Percentiles rank a stretch among this genome's conserved stretches.
Conservation (phyloP, 805 yeast species). For the Kluyveromyces starmeri region DNA sequence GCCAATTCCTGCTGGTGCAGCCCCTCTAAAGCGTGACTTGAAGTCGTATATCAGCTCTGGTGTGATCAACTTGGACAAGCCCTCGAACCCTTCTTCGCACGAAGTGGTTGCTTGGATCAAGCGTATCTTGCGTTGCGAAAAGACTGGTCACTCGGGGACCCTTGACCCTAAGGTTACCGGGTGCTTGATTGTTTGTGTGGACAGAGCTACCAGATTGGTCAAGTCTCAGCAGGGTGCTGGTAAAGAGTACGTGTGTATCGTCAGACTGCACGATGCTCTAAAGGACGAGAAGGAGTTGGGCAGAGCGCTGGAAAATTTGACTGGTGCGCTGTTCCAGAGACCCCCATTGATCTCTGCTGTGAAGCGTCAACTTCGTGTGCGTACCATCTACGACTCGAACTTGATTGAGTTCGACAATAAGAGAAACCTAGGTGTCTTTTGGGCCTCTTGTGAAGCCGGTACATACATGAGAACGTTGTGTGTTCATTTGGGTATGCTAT, state of each 20-base stretch:
- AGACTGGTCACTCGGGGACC: constrained; percentile 99
- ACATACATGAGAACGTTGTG: constrained; percentile 98
- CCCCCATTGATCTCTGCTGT: constrained; percentile 99
- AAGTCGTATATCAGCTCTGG: constrained; percentile 87
- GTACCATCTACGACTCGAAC: constrained; percentile 95
- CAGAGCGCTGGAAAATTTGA: constrained; percentile 81
- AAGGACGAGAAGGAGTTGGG: constrained; percentile 85
- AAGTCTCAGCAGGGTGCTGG: constrained; percentile 99
- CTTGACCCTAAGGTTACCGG: constrained; percentile 98
- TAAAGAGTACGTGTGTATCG: constrained; percentile 97
- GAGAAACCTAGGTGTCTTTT: constrained; percentile 93
- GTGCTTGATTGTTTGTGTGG: constrained; percentile 95
- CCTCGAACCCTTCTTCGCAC: constrained; percentile 96
- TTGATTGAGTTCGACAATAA: constrained; percentile 94
- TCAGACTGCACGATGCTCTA: constrained; percentile 87
- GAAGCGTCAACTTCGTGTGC: constrained; percentile 95
- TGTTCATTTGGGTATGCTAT: constrained; percentile 96
- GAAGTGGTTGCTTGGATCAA: constrained; percentile 99
- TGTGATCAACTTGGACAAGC: constrained; percentile 95
- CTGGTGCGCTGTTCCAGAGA: constrained; percentile 98
- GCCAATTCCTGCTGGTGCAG: constrained; percentile 91
- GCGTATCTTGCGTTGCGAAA: constrained; percentile 88
- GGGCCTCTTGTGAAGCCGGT: constrained; percentile 99
- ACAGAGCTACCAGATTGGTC: constrained; percentile 95
- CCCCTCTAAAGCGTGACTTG: constrained; percentile 91